Conservation (phyloP, 352 stramenopile species). For the Pythium brassicae region DNA sequence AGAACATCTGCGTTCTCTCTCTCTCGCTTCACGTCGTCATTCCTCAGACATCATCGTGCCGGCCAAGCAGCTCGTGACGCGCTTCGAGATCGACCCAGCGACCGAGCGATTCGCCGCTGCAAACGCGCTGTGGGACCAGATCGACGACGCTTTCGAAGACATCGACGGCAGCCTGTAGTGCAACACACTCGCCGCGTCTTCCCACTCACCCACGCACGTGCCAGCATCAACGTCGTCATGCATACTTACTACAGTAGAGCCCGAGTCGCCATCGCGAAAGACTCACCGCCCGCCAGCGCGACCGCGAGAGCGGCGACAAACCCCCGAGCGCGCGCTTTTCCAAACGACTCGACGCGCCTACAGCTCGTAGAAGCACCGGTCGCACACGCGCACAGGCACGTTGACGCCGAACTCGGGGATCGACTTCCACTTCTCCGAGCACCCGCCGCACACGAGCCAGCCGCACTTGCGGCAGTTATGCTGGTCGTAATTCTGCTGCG, state of each 20-base stretch:
- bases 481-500: conserved; percentile 86
- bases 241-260: not conserved
- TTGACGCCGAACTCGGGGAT: conserved; percentile 86
- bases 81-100: conserved; percentile 53
- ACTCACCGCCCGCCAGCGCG: not conserved
- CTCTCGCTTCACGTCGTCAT: not conserved
- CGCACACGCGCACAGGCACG: conserved; percentile 77
- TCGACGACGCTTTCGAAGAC: conserved; percentile 63
- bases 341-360: conserved; percentile 23
- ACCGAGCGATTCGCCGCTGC: conserved; percentile 50
- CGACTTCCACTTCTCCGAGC: conserved; percentile 79
- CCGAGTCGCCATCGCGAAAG: not conserved
- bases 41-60: conserved; percentile 57
- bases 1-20: not conserved
- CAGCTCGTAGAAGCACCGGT: conserved; percentile 82
- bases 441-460: conserved; percentile 79
- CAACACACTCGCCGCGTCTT: too few relatives aligned
- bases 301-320: not conserved
- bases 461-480: conserved; percentile 87
- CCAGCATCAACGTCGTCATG: not conserved
- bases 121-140: conserved; percentile 65
- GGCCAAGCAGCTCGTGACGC: conserved; percentile 44
- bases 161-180: conserved; percentile 42
- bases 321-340: not conserved
- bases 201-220: not conserved